phyloP scores from a whole-genome alignment of 2,329 filamentous ascomycete genomes.

The Botrytis medusae region DNA sequence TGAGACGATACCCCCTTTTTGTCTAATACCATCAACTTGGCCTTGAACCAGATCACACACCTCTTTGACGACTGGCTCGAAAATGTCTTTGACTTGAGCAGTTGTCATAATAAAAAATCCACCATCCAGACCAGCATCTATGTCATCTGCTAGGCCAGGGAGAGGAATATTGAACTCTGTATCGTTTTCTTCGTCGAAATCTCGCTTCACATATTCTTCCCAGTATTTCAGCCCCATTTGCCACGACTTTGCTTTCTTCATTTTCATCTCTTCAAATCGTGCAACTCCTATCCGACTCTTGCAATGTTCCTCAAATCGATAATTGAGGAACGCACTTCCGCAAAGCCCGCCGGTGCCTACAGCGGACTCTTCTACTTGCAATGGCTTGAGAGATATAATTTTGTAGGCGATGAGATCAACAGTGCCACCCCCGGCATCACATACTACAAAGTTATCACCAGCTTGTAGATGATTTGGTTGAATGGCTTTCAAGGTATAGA shows the following conservation, averaged over 20 bases:
- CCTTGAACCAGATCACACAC: slow-evolving; percentile 67
- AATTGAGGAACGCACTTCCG: slow-evolving; percentile 77
- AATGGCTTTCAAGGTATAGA: slow-evolving; percentile 77
- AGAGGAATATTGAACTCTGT: slow-evolving; percentile 78
- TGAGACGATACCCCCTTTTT: slow-evolving; percentile 61
- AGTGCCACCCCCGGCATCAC: slow-evolving; percentile 57
- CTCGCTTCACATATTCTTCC: slow-evolving; percentile 81
- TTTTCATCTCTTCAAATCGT: slow-evolving; percentile 71
- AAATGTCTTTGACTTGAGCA: slow-evolving; percentile 69
- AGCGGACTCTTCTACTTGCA: slow-evolving; percentile 75
- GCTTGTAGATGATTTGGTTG: slow-evolving; percentile 71
- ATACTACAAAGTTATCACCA: slow-evolving; percentile 60
- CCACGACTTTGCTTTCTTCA: slow-evolving; percentile 77
- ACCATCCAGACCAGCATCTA: slow-evolving; percentile 70
- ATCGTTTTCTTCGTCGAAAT: slow-evolving; percentile 77
- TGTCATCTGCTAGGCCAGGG: slow-evolving; percentile 73
- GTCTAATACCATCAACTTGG: slow-evolving; percentile 62
- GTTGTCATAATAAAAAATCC: slow-evolving; percentile 74
- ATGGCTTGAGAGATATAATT: slow-evolving; percentile 69
- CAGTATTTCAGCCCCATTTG: slow-evolving; percentile 77
- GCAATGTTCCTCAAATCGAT: slow-evolving; percentile 77
- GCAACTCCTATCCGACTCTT: slow-evolving; percentile 64
- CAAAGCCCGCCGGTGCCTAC: slow-evolving; percentile 77
- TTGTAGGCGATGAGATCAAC: slow-evolving; percentile 82
- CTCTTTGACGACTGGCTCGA: slow-evolving; percentile 71